phyloP scores from a whole-genome alignment of 108 stramenopile species.

The Aureococcus anophagefferens region DNA sequence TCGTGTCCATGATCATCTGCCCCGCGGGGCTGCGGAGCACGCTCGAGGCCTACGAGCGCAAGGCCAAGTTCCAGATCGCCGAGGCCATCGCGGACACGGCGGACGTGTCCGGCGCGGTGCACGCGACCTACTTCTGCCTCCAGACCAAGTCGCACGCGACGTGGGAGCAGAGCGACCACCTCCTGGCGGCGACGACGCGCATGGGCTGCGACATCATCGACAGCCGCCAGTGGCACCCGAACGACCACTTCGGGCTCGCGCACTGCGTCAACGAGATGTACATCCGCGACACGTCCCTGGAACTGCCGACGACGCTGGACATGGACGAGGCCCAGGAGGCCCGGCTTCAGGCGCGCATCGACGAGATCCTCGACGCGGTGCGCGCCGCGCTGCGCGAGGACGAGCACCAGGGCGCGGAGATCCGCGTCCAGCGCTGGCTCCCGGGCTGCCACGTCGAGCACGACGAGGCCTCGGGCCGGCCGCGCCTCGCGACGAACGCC shows the following conservation, averaged over 20 bases:
- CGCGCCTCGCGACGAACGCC: too few species aligned
- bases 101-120: neutral
- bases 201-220: conserved; percentile 12
- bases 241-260: conserved; percentile 5
- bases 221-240: conserved; percentile 8
- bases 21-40: conserved; percentile 42
- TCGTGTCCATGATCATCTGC: conserved; percentile 62
- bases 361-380: conserved; percentile 1
- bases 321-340: neutral
- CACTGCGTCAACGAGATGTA: conserved; percentile 10
- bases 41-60: neutral
- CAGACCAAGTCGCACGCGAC: conserved; percentile 9
- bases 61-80: conserved; percentile 7
- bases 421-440: conserved; percentile 5
- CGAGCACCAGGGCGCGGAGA: conserved; percentile 4
- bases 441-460: neutral
- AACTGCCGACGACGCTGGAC: neutral
- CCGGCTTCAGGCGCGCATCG: neutral
- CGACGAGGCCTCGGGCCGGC: too few species aligned
- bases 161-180: neutral
- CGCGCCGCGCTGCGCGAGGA: conserved; percentile 3
- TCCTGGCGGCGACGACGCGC: neutral
- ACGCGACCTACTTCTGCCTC: conserved; percentile 7
- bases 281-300: neutral
- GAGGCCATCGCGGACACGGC: neutral